phyloP scores from a whole-genome alignment of 768 basidiomycete species.

The Nidularia sp. region DNA sequence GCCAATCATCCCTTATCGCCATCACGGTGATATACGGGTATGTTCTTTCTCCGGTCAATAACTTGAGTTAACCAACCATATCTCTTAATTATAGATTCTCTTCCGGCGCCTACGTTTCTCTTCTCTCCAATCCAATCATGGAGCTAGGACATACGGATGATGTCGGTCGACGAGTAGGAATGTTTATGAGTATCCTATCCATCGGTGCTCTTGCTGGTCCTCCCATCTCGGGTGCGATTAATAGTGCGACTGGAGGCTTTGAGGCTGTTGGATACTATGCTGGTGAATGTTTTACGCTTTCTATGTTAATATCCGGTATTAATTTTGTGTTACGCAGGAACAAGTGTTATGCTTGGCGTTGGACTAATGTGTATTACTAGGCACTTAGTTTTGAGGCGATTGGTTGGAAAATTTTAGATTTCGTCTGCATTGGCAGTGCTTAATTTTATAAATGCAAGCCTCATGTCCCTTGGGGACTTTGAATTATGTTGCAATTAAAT shows the following conservation, averaged over 20 bases:
- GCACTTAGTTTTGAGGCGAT: conserved; percentile 14
- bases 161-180: conserved; percentile 61
- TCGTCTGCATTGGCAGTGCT: not conserved
- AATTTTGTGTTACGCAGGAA: conserved; percentile 9
- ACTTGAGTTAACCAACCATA: conserved; percentile 12
- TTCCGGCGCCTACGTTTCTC: conserved; percentile 58
- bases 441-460: too few relatives aligned
- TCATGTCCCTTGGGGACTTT: too few relatives aligned
- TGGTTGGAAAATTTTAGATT: conserved; percentile 17
- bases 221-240: conserved; percentile 72
- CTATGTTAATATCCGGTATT: not conserved
- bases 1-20: conserved; percentile 39
- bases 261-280: conserved; percentile 53
- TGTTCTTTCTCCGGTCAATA: conserved; percentile 8
- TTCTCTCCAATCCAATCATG: conserved; percentile 55
- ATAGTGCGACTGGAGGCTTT: conserved; percentile 47
- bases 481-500: too few relatives aligned
- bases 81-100: conserved; percentile 36
- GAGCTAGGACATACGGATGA: conserved; percentile 57
- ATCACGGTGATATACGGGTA: conserved; percentile 66
- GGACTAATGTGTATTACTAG: conserved; percentile 17
- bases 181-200: conserved; percentile 57
- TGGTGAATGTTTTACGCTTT: conserved; percentile 22
- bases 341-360: conserved; percentile 18
- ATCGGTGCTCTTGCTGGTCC: conserved; percentile 66